Base-by-base conservation (phyloP, 176 grass and related monocot genomes). In the Paspalum vaginatum region DNA sequence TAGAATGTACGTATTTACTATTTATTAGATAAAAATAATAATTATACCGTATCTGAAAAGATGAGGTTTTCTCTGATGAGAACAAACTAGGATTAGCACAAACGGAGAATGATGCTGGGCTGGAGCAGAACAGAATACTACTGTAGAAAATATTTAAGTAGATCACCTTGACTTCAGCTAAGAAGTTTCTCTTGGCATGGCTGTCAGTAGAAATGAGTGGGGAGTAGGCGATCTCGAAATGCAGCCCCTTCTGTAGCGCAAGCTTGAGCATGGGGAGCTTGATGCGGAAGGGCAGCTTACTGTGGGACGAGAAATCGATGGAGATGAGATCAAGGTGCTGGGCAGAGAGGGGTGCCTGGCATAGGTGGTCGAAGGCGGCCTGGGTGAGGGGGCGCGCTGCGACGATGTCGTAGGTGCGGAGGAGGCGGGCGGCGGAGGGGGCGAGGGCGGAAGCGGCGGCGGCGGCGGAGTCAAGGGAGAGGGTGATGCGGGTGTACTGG, bases 201-300 rank as follows among this genome's bases (percentile, higher is more conserved):
- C 47, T 38, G 83, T 92, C 87, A 1, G 76, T 8, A 2, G 61
- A 32, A 55, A 84, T 81, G 79, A 98, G 83, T n/a, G 87, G 80
- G 38, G 95, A 87, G 46, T 97, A 94, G 9, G 89, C 81, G 17
- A 94, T 92, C 80, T 97, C 87, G 61, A 94, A 94, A 77, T 91
- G 55, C 47, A 94, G 42, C 4, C 91, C 95, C 70, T 90, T 87
- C 78, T 92, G 87, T 76, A 98, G 81, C 52, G 95, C 95, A 78
- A 92, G 75, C 70, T 92, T 86, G 79, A 98, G 65, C 26, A 81
- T 87, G 9, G 81, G 89, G 60, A 83, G 87, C 78, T 82, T 98
- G 83, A 92, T 67, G 16, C 92, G 92, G 61, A 94, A 94, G 0
- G 92, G 87, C 40, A 97, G 73, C 74, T 82, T 94, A 8, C 12